Evolutionary conservation across 371 early-diverging fungal species (phyloP), one percentile per base, ranked within the genome.

Genomic region (Rhizopus sp.): DNA sequence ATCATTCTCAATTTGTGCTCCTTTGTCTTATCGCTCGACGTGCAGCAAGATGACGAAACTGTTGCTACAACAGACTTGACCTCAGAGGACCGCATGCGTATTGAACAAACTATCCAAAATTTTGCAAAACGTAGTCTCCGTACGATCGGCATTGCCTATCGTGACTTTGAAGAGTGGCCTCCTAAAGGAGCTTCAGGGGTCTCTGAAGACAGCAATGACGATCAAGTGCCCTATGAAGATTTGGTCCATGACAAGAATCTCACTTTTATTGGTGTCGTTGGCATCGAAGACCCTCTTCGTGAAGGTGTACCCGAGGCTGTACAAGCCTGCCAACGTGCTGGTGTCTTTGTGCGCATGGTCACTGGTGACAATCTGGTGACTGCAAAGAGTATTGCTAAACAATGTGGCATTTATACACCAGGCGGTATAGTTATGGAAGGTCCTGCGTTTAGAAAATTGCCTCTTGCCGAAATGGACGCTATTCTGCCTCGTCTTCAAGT

Each of bases 321-420:
- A 13, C 34, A 58, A 32, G 62, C 62, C n/a, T 87, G 85, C 55
- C 76, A 82, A 59, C 65, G 72, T 17, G 92, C 91, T 35, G 90
- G 91, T 49, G 85, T 91, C n/a, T 63, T 77, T 57, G 86, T 91
- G 33, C 81, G 87, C 10, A 92, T 91, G 90, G 88, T 91, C 7
- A 89, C 89, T 30, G 89, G 89, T 50, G 89, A 89, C 65, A 84
- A 86, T 57, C 45, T 87, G 45, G 57, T 75, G n/a, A 88, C 85
- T 16, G 88, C 89, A 13, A 72, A 73, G 56, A 70, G 78, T 13
- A 85, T 89, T 49, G 89, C 88, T 15, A 77, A 66, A 15, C 75
- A 86, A 63, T 80, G 82, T 52, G 80, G 80, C 30, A 88, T 89
- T 52, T 77, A 78, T 47, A 78, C 69, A 4, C 60, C 69, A 34